phyloP scores from a whole-genome alignment of 352 stramenopile genomes.

The Thraustotheca clavata region DNA sequence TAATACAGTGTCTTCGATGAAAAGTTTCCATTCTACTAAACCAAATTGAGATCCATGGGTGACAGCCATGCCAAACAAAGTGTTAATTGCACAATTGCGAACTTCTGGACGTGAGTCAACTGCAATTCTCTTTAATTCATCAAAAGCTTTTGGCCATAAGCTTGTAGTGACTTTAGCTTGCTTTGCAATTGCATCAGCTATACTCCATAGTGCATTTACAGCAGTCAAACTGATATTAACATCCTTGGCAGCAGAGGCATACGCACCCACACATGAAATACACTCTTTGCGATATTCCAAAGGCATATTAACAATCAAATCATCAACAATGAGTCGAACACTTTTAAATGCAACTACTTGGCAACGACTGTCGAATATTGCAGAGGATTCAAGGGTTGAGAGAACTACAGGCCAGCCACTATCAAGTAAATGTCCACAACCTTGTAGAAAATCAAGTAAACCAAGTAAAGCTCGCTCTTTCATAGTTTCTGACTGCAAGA shows the following conservation, averaged over 20 bases:
- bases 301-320: conserved; percentile 88
- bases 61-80: conserved; percentile 94
- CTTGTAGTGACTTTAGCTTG: conserved; percentile 26
- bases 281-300: conserved; percentile 54
- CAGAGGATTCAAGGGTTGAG: conserved; percentile 51
- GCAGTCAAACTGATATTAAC: conserved; percentile 97
- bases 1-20: conserved; percentile 91
- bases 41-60: conserved; percentile 90
- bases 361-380: conserved; percentile 60
- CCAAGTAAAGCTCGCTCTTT: conserved; percentile 61
- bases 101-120: conserved; percentile 91
- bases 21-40: conserved; percentile 87
- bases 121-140: conserved; percentile 80
- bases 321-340: conserved; percentile 94
- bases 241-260: conserved; percentile 90
- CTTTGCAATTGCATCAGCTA: conserved; percentile 81
- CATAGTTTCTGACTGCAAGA: conserved; percentile 56
- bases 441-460: conserved; percentile 70
- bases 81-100: conserved; percentile 96
- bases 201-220: conserved; percentile 94
- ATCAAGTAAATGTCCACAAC: conserved; percentile 55
- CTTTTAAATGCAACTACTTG: conserved; percentile 90
- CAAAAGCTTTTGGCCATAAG: conserved; percentile 43
- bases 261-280: conserved; percentile 91
- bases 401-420: conserved; percentile 65